Percentiles rank a stretch among this genome's conserved stretches.
Conservation (phyloP, 345 rosid species). For the Euphorbia lathyris region DNA sequence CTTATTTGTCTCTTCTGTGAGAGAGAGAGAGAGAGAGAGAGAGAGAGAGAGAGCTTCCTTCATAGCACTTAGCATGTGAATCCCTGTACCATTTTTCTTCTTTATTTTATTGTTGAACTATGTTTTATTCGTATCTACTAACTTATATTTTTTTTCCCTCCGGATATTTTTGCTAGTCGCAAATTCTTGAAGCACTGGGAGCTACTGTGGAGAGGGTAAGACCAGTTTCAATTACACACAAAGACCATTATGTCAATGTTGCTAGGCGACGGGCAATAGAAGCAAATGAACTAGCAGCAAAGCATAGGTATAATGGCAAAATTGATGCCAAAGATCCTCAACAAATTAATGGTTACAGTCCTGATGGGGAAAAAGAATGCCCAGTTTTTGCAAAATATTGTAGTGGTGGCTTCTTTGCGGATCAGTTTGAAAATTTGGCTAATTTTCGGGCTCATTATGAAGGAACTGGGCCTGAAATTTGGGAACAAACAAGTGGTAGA, state of each 20-base stretch:
- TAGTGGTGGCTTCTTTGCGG: slow-evolving; percentile 87
- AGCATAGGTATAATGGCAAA: slow-evolving; percentile 25
- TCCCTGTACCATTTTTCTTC: not conserved
- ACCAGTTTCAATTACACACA: slow-evolving; percentile 90
- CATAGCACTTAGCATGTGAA: slow-evolving; percentile 6
- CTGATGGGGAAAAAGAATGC: slow-evolving; percentile 34
- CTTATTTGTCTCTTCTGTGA: not conserved
- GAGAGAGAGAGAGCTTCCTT: not conserved
- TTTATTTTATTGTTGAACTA: not conserved
- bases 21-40: not conserved
- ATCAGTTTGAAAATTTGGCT: slow-evolving; percentile 93
- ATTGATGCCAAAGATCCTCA: slow-evolving; percentile 28
- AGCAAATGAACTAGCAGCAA: slow-evolving; percentile 61
- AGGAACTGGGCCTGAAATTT: slow-evolving; percentile 92
- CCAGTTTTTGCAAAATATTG: slow-evolving; percentile 40
- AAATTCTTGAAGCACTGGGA: slow-evolving; percentile 90
- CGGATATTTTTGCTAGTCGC: slow-evolving; percentile 51
- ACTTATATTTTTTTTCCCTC: slow-evolving; percentile 9
- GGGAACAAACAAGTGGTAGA: slow-evolving; percentile 73
- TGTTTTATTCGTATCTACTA: not conserved
- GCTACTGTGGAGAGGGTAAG: slow-evolving; percentile 93
- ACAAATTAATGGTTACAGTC: slow-evolving; percentile 40
- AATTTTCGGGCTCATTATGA: slow-evolving; percentile 88
- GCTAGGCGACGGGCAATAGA: slow-evolving; percentile 79
- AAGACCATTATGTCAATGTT: slow-evolving; percentile 83